Base-by-base conservation (phyloP, 768 basidiomycete species). In the Asterophora lycoperdoides region DNA sequence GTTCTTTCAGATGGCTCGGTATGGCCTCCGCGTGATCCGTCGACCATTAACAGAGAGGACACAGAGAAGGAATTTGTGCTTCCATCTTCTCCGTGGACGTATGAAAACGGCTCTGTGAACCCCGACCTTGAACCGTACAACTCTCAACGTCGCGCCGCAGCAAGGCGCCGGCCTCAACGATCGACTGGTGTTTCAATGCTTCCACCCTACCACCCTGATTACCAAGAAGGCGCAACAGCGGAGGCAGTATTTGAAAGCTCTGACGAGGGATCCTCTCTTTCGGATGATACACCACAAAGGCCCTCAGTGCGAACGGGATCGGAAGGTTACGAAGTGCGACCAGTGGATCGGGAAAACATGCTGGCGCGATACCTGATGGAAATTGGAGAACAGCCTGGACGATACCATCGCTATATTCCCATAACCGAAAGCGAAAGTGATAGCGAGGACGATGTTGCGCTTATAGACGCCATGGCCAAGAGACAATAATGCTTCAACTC, bases 151-250 rank as follows among this genome's bases (percentile, higher is more conserved):
- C 41, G 55, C 44, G 46, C 20, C 46, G 36, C 46, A 34, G 46
- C 63, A 41, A 51, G 52, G 29, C 50, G 60, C 15, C 54, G 56
- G 39, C 60, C 60, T 37, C 60, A 58, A 49, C 41, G 50, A 30
- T 61, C 58, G 49, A 44, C 64, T 29, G 74, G 72, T 11, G 64
- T 68, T 18, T 79, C 80, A 14, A 59, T 74, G 9, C 70, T 86
- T 1, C 87, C 88, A 17, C 87, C 87, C 2, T 89, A 88, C 57
- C 89, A 89, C 65, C 84, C 86, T 3, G 82, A 89, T 60, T 86
- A 84, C 56, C 62, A 71, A 41, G 61, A 68, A 51, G 68, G 64
- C 23, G 23, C 23, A 6, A 23, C 23, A 42, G 61, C 53, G n/a
- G 66, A 69, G 13, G 35, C 46, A 15, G 45, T 57, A 35, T 46